Conservation (phyloP, 2,329 filamentous ascomycete genomes). For the Clarireedia sp. region DNA sequence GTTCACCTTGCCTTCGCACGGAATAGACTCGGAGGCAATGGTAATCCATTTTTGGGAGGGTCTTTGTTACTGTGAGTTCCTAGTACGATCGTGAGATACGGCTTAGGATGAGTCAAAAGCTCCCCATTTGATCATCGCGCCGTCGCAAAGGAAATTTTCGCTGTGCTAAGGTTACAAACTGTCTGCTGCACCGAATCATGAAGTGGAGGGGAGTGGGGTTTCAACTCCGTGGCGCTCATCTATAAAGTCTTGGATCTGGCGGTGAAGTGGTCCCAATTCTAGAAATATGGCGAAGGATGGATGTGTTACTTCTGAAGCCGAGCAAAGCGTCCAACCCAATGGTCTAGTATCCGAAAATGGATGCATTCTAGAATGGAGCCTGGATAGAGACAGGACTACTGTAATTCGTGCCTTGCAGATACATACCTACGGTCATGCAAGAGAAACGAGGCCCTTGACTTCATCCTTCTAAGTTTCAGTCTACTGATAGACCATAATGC, state of each 20-base stretch:
- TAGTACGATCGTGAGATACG: too few relatives aligned
- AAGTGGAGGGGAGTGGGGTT: slow-evolving; percentile 4
- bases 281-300: background rate
- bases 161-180: too few relatives aligned
- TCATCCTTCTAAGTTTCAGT: too few relatives aligned
- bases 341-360: background rate
- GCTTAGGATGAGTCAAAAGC: slow-evolving; percentile 1
- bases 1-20: background rate
- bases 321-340: background rate
- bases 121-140: background rate
- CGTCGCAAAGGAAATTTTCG: too few relatives aligned
- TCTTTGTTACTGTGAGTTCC: too few relatives aligned
- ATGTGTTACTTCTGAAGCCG: background rate
- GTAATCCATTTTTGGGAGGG: background rate
- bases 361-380: background rate
- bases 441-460: too few relatives aligned
- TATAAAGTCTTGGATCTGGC: background rate
- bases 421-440: background rate
- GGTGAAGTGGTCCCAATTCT: slow-evolving; percentile 1
- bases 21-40: too few relatives aligned
- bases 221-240: background rate
- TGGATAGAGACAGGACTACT: background rate
- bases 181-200: background rate
- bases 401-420: background rate
- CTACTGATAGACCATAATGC: too few relatives aligned